phyloP scores from a whole-genome alignment of 768 basidiomycete genomes.

The Russula foetens region DNA sequence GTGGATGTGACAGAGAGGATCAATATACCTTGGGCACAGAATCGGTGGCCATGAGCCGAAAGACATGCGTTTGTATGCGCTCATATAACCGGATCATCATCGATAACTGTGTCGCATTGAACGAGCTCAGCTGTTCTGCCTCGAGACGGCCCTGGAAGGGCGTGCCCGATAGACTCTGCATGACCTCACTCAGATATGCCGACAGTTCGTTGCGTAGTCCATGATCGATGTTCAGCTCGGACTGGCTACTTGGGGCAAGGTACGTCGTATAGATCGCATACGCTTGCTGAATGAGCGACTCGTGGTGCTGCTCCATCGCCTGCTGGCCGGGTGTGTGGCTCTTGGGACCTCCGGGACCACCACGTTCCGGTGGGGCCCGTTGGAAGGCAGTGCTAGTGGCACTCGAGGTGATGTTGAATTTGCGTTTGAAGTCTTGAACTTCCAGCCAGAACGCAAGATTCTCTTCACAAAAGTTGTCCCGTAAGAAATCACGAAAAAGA shows the following conservation, averaged over 20 bases:
- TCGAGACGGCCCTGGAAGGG: slow-evolving; percentile 74
- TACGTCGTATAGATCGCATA: slow-evolving; percentile 93
- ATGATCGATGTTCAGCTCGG: slow-evolving; percentile 98
- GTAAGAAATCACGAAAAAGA: slow-evolving; percentile 91
- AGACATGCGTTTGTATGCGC: slow-evolving; percentile 94
- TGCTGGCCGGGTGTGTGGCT: slow-evolving; percentile 60
- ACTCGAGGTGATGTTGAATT: slow-evolving; percentile 92
- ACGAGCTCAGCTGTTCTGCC: slow-evolving; percentile 66
- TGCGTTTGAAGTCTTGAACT: slow-evolving; percentile 92
- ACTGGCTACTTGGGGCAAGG: slow-evolving; percentile 89
- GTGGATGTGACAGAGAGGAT: slow-evolving; percentile 5
- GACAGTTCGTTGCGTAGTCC: slow-evolving; percentile 90
- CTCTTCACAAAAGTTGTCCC: slow-evolving; percentile 95
- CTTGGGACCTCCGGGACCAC: slow-evolving; percentile 27
- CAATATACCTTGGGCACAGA: slow-evolving; percentile 84
- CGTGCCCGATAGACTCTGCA: slow-evolving; percentile 69
- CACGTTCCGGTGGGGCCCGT: slow-evolving; percentile 45
- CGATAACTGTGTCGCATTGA: slow-evolving; percentile 95
- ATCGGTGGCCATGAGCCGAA: slow-evolving; percentile 96
- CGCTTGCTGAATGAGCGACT: slow-evolving; percentile 88
- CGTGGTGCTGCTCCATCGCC: slow-evolving; percentile 97
- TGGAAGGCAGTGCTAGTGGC: slow-evolving; percentile 26
- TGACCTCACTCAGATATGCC: slow-evolving; percentile 86
- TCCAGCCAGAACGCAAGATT: slow-evolving; percentile 97
- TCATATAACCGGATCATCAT: slow-evolving; percentile 91